Base-by-base conservation (phyloP, 2,329 filamentous ascomycete genomes). In the Exserohilum rostratum region DNA sequence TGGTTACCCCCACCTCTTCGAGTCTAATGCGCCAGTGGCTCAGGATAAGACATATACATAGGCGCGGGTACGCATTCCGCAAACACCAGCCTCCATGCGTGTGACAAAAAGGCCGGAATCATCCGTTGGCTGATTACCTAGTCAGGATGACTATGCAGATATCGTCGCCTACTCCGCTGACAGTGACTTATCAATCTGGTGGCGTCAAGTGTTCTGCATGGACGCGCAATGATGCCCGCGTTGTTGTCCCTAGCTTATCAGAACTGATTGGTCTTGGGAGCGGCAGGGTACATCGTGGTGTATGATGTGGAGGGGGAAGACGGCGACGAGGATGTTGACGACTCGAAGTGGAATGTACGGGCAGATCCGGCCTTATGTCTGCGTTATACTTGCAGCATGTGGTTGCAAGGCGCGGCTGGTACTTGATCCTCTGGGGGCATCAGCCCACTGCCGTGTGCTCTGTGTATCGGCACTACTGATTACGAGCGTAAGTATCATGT, bases 261-360 rank as follows among this genome's bases (percentile, higher is more conserved):
- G 82, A 13, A 17, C 5, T 7, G 1, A 62, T 82, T 3, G 78
- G 82, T 48, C 59, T 25, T 7, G 22, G 4, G 22, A 25, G 22
- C 7, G 22, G 22, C 22, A 25, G 22, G 22, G 22, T 62, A 0
- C 57, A 80, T 30, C 80, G 80, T 5, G 22, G 22, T 25, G 22
- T 7, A 7, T 50, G 82, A 82, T 40, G 71, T 61, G 0, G 77
- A 54, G 57, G 58, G 61, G 5, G 46, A 63, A 27, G 54, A 49
- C 6, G 46, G 50, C 34, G 29, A 48, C 3, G 52, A 35, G 6
- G 13, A 22, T 10, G 53, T 78, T n/a, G 77, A 78, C 48, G 79
- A 82, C 48, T 76, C 79, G 0, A 71, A 79, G 22, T 82, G 80
- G 80, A 82, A 82, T 58, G 80, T 69, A 3, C 64, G 68, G 10